phyloP scores from a whole-genome alignment of 1,284 basidiomycete species.

The Vanrija sp. region DNA sequence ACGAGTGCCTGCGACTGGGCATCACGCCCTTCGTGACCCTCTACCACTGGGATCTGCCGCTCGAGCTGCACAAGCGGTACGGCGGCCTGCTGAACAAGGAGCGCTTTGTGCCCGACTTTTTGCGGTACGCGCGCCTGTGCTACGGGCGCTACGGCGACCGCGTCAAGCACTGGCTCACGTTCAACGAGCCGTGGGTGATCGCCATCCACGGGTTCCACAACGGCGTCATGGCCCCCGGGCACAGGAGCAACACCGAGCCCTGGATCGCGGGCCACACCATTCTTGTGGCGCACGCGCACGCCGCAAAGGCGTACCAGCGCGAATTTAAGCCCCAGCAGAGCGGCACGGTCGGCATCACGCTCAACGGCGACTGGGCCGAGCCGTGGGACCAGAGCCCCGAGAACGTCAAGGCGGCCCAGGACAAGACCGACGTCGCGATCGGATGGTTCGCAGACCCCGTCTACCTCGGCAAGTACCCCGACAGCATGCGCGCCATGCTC shows the following conservation, averaged over 20 bases:
- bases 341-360: slow-evolving; percentile 64
- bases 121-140: slow-evolving; percentile 64
- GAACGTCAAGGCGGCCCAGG: slow-evolving; percentile 62
- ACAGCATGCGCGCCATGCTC: slow-evolving; percentile 59
- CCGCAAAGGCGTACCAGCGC: slow-evolving; percentile 61
- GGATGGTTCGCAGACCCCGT: slow-evolving; percentile 60
- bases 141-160: slow-evolving; percentile 69
- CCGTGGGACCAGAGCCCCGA: slow-evolving; percentile 63
- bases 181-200: slow-evolving; percentile 72
- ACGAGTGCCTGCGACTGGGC: slow-evolving; percentile 46
- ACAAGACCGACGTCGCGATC: slow-evolving; percentile 62
- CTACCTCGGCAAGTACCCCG: slow-evolving; percentile 68
- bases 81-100: slow-evolving; percentile 61
- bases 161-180: slow-evolving; percentile 63
- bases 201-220: slow-evolving; percentile 60
- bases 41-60: slow-evolving; percentile 75
- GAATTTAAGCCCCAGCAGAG: slow-evolving; percentile 52
- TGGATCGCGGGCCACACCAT: slow-evolving; percentile 69
- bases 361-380: slow-evolving; percentile 67
- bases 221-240: slow-evolving; percentile 28
- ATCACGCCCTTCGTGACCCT: slow-evolving; percentile 69
- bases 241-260: slow-evolving; percentile 63
- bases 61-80: slow-evolving; percentile 65
- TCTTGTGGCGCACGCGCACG: slow-evolving; percentile 65
- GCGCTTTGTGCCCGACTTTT: slow-evolving; percentile 62